phyloP scores from a whole-genome alignment of 768 basidiomycete species.

The Podaxis pistillaris region DNA sequence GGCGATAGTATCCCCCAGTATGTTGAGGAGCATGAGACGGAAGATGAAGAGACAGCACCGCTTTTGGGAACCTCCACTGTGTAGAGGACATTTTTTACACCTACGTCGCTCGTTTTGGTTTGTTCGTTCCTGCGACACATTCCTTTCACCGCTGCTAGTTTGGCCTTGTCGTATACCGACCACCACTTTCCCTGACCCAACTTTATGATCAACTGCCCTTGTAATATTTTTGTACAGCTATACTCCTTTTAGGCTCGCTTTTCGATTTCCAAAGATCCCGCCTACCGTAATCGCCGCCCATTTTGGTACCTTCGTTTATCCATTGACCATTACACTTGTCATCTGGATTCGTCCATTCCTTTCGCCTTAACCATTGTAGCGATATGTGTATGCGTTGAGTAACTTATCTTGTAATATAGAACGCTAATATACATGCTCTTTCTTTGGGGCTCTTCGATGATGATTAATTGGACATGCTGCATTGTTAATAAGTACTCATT shows the following conservation, averaged over 20 bases:
- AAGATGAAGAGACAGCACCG: conserved; percentile 9
- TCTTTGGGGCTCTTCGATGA: not conserved
- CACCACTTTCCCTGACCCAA: not conserved
- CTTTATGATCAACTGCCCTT: not conserved
- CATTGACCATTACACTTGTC: not conserved
- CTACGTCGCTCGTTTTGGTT: not conserved
- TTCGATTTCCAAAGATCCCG: not conserved
- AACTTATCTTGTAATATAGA: not conserved
- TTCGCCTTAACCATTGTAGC: not conserved
- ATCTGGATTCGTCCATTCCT: not conserved
- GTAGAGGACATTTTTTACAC: not conserved
- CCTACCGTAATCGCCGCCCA: not conserved
- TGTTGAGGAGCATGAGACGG: not conserved
- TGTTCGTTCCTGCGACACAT: not conserved
- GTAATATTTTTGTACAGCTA: not conserved
- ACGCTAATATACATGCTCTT: not conserved
- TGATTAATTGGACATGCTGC: no score
- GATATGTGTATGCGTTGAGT: not conserved
- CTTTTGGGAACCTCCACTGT: not conserved
- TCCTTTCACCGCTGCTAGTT: not conserved
- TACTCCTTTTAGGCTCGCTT: not conserved
- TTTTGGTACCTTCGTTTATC: not conserved
- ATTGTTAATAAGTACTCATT: no score
- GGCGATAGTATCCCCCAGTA: not conserved
- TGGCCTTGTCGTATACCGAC: not conserved